These are phyloP conservation scores for Phlebiopsis gigantea DNA, from an alignment of 768 basidiomycete genomes.

Conservation along the genomic window DNA sequence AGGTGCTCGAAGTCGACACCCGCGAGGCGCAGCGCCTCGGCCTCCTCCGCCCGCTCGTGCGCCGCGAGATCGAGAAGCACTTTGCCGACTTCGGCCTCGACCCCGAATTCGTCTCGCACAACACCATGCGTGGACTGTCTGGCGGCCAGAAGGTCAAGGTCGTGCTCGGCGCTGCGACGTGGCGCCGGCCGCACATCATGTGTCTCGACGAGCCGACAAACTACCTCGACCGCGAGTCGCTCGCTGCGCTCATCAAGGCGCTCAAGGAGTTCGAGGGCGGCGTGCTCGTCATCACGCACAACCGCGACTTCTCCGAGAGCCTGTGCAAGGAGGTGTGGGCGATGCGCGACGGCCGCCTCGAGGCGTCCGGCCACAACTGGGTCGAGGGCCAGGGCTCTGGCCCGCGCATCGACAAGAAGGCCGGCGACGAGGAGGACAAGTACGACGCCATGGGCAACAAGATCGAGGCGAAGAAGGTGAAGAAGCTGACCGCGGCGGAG, in stretches of 20 bases:
- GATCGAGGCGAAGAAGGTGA: constrained; percentile 77
- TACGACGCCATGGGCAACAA: constrained; percentile 99
- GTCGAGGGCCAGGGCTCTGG: constrained; percentile 98
- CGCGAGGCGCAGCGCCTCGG: constrained; percentile 96
- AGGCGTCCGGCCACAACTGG: constrained; percentile 99
- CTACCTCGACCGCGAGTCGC: constrained; percentile 99
- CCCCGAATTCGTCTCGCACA: constrained; percentile 98
- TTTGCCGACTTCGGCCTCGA: constrained; percentile 99
- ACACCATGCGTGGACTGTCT: constrained; percentile 97
- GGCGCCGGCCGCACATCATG: constrained; percentile 97
- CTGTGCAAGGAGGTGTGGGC: constrained; percentile 99
- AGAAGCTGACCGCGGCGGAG: constrained; percentile 82
- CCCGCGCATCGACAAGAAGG: constrained; percentile 90
- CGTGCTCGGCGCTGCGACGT: constrained; percentile 95
- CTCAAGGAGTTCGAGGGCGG: constrained; percentile 98
- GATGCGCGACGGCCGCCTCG: constrained; percentile 94
- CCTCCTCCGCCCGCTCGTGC: constrained; percentile 92
- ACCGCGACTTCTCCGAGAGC: constrained; percentile 98
- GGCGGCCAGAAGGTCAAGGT: constrained; percentile 99
- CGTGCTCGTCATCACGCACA: constrained; percentile 97
- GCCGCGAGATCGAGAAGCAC: constrained; percentile 98
- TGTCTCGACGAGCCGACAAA: constrained; percentile 98
- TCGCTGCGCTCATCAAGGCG: constrained; percentile 97
- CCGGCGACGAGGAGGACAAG: constrained; percentile 82
- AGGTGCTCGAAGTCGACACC: constrained; percentile 95